Conservation (phyloP, 2,329 filamentous ascomycete species). For the Mariannaea sp. region DNA sequence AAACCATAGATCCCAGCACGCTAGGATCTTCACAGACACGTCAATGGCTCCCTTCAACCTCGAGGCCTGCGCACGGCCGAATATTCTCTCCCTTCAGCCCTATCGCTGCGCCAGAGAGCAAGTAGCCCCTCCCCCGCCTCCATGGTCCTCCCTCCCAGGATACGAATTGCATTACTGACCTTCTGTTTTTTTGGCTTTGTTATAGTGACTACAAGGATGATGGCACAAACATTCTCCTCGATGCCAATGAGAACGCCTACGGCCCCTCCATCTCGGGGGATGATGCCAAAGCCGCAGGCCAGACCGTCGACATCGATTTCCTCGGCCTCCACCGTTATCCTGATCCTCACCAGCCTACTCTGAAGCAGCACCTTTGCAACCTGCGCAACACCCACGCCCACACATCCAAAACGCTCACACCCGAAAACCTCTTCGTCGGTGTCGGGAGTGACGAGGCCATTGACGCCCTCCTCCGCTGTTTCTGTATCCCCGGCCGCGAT, state of each 20-base stretch:
- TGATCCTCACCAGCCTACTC: slow-evolving; percentile 86
- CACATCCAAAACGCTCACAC: slow-evolving; percentile 72
- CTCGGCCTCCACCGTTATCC: slow-evolving; percentile 90
- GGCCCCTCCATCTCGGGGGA: slow-evolving; percentile 72
- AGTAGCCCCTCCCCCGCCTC: slow-evolving; percentile 40
- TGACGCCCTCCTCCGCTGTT: slow-evolving; percentile 89
- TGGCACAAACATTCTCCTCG: slow-evolving; percentile 91
- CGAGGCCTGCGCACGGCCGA: slow-evolving; percentile 73
- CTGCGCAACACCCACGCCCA: slow-evolving; percentile 86
- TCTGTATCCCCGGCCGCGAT: slow-evolving; percentile 85
- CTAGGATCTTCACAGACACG: background rate
- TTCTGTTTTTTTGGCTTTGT: too few species aligned
- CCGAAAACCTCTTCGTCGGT: slow-evolving; percentile 89
- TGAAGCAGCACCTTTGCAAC: slow-evolving; percentile 86
- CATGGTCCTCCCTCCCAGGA: slow-evolving; percentile 16
- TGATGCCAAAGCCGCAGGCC: slow-evolving; percentile 44
- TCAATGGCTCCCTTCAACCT: slow-evolving; percentile 71
- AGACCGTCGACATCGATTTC: slow-evolving; percentile 65
- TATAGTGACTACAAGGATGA: slow-evolving; percentile 97
- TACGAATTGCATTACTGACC: slow-evolving; percentile 24
- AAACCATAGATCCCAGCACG: background rate
- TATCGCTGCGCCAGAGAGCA: slow-evolving; percentile 85
- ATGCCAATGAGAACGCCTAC: slow-evolving; percentile 97
- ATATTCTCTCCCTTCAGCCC: slow-evolving; percentile 76
- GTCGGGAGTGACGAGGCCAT: slow-evolving; percentile 97